phyloP scores from a whole-genome alignment of 2,329 filamentous ascomycete species.

The Fusarium beomiforme region DNA sequence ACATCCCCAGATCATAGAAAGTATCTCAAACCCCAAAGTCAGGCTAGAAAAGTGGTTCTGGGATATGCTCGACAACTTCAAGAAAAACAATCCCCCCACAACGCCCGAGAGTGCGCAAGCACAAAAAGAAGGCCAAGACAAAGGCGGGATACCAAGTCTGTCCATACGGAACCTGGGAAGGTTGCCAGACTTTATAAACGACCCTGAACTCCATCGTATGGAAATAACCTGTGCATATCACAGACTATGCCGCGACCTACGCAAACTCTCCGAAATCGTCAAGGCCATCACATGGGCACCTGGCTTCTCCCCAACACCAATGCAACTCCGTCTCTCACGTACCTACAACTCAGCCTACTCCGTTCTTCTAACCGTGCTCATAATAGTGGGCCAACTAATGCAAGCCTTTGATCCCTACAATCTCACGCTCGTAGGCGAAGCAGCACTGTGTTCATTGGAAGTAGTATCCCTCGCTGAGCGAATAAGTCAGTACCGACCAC shows the following conservation, averaged over 20 bases:
- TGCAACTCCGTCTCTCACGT: constrained; percentile 16
- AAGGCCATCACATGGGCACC: constrained; percentile 17
- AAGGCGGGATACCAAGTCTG: constrained; percentile 22
- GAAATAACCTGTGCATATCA: constrained; percentile 33
- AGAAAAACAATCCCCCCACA: constrained; percentile 12
- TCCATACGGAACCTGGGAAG: constrained; percentile 24
- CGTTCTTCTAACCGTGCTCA: constrained; percentile 1
- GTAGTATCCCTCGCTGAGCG: constrained; percentile 12
- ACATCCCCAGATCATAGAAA: constrained; percentile 44
- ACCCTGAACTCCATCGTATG: constrained; percentile 29
- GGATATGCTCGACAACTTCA: constrained; percentile 34
- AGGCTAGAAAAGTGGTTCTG: constrained; percentile 33
- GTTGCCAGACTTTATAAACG: constrained; percentile 30
- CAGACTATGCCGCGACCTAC: constrained; percentile 16
- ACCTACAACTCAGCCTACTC: constrained; percentile 28
- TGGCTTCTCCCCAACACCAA: constrained; percentile 9
- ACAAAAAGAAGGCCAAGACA: neutral
- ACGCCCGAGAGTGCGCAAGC: neutral
- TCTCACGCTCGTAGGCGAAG: constrained; percentile 12
- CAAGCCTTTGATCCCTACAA: constrained; percentile 32
- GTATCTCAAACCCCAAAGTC: constrained; percentile 39
- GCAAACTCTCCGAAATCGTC: constrained; percentile 25
- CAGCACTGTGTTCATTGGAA: constrained; percentile 25
- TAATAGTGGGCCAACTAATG: constrained; percentile 29
- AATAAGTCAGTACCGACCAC: constrained; percentile 18